These are phyloP conservation scores for Wickerhamomyces rabaulensis DNA, from an alignment of 805 yeast species.

Conservation along the genomic window DNA sequence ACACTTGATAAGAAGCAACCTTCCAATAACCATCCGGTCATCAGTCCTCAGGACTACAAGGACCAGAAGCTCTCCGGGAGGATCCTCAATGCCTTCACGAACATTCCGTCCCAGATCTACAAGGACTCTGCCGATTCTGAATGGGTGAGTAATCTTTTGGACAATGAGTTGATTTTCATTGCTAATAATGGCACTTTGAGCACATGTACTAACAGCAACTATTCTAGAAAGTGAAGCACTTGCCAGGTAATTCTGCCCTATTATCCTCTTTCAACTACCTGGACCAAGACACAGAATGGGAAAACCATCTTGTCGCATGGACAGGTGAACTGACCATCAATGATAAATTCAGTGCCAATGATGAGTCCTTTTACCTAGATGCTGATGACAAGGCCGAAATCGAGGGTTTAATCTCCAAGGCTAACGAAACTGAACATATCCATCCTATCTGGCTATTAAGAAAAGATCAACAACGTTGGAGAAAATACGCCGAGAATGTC, in stretches of 20 bases:
- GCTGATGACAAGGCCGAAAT: slow-evolving; percentile 48
- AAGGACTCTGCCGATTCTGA: slow-evolving; percentile 32
- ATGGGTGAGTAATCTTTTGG: slow-evolving; percentile 13
- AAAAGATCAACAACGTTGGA: slow-evolving; percentile 77
- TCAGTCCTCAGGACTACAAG: slow-evolving; percentile 21
- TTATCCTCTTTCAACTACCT: slow-evolving; percentile 69
- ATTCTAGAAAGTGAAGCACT: slow-evolving; percentile 45
- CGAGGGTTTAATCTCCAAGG: slow-evolving; percentile 41
- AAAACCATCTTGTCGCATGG: slow-evolving; percentile 88
- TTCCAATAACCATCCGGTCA: slow-evolving; percentile 10
- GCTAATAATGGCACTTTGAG: background rate
- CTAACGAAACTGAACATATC: slow-evolving; percentile 44
- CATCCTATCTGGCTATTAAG: slow-evolving; percentile 90
- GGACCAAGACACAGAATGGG: slow-evolving; percentile 70
- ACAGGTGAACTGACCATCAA: slow-evolving; percentile 69
- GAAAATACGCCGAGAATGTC: slow-evolving; percentile 82
- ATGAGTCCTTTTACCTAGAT: slow-evolving; percentile 58
- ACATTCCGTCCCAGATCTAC: slow-evolving; percentile 58
- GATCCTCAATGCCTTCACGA: slow-evolving; percentile 61
- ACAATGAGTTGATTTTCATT: background rate
- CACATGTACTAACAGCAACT: slow-evolving; percentile 27
- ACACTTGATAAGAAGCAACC: slow-evolving; percentile 1
- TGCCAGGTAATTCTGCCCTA: slow-evolving; percentile 81
- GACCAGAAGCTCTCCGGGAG: slow-evolving; percentile 42
- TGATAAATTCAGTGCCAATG: slow-evolving; percentile 18